phyloP scores from a whole-genome alignment of 352 stramenopile genomes.

The Phytophthora cryptogea region DNA sequence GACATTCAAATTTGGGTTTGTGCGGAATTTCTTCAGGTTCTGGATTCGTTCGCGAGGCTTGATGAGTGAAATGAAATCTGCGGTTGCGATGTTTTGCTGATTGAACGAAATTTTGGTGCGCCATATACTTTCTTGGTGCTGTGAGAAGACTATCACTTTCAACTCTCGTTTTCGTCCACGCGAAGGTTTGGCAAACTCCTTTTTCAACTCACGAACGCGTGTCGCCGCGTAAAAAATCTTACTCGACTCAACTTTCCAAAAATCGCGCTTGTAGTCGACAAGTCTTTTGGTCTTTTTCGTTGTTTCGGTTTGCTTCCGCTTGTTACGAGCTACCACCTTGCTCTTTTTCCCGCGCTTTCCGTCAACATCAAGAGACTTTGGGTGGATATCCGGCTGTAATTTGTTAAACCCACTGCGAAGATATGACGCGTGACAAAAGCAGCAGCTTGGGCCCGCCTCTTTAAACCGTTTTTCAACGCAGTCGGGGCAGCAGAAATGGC shows the following conservation, averaged over 20 bases:
- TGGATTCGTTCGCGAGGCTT: conserved; percentile 39
- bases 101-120: conserved; percentile 55
- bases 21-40: conserved; percentile 50
- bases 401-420: conserved; percentile 86
- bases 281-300: conserved; percentile 7
- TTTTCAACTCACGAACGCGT: conserved; percentile 50
- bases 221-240: conserved; percentile 68
- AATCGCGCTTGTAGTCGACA: conserved; percentile 33
- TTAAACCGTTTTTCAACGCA: conserved; percentile 77
- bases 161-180: conserved; percentile 23
- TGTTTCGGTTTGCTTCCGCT: conserved; percentile 5
- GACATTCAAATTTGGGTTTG: conserved; percentile 71
- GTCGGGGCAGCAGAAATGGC: conserved; percentile 89
- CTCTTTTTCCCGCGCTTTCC: conserved; percentile 10
- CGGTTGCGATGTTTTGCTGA: conserved; percentile 56
- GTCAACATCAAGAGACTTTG: conserved; percentile 12
- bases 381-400: conserved; percentile 64
- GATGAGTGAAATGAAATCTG: conserved; percentile 58
- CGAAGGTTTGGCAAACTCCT: conserved; percentile 32
- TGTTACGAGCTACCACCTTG: conserved; percentile 6
- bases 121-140: conserved; percentile 75
- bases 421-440: conserved; percentile 43
- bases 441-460: conserved; percentile 44
- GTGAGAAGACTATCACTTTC: conserved; percentile 80
- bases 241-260: conserved; percentile 37